Evolutionary conservation across 2,329 filamentous ascomycete species (phyloP), one percentile per base, ranked within the genome.

Genomic region (Claviceps humidiphila): DNA sequence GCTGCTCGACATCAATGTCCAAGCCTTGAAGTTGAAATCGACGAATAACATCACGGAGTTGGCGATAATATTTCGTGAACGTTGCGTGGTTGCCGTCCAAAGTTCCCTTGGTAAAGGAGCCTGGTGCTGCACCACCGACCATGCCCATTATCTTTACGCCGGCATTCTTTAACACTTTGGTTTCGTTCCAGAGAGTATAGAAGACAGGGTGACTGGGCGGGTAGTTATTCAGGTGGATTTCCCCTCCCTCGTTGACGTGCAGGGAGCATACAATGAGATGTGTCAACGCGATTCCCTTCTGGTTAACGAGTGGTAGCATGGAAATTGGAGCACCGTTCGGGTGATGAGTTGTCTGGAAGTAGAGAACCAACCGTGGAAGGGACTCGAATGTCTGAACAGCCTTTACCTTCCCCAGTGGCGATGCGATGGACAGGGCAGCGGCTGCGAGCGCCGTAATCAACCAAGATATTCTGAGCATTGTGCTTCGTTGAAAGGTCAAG

Each of bases 241-340:
- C 74, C 1, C 84, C 79, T 11, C 67, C 66, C 6, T 77, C 73
- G 64, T 90, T 89, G 56, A 95, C 71, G 64, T 95, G 89, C 50
- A 95, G 80, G 0, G 89, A 88, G 1, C 85, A 87, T 44, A 95
- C 68, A 56, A 94, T 89, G 50, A 95, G 74, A 68, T 95, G 89
- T 0, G 89, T 93, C 17, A 76, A 65, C 20, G 71, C 68, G 24
- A 75, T 68, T 20, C 63, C 61, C 1, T 69, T 58, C 39, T 70
- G 62, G 17, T 66, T 67, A 50, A 77, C 60, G 1, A 54, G 50
- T 24, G 74, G 75, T 1, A 77, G 68, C 56, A 78, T 68, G 1
- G 75, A 76, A 53, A 78, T 70, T 41, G 74, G 73, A 13, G 61
- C 57, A 3, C 68, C 65, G 0, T 59, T 54, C 13, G 58, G 57